Conservation (phyloP, 352 stramenopile genomes). For the Stramenopiles sp. region DNA sequence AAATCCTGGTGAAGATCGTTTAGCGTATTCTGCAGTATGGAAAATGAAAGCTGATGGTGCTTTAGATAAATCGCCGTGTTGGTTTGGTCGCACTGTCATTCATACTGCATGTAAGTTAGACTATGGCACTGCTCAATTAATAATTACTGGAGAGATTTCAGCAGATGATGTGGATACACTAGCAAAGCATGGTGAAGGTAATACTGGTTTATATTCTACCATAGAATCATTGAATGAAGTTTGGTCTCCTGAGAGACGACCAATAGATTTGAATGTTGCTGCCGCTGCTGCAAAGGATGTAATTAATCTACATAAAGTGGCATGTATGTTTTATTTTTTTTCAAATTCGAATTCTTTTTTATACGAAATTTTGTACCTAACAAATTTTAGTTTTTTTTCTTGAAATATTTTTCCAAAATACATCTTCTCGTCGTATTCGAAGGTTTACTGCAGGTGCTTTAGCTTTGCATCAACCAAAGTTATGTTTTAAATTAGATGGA, state of each 20-base stretch:
- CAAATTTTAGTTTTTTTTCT: no score
- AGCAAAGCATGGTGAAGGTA: no score
- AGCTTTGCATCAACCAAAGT: slow-evolving; percentile 52
- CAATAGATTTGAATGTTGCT: background rate
- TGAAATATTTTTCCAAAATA: no score
- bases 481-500: slow-evolving; percentile 58
- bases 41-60: slow-evolving; percentile 36
- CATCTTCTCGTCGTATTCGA: slow-evolving; percentile 9
- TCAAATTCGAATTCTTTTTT: no score
- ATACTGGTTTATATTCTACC: no score
- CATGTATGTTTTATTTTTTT: no score
- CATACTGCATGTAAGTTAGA: slow-evolving; percentile 76
- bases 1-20: slow-evolving; percentile 67
- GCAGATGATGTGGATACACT: no score
- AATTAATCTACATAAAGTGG: no score
- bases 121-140: slow-evolving; percentile 74
- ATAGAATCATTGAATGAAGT: slow-evolving; percentile 28
- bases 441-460: slow-evolving; percentile 34
- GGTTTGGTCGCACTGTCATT: slow-evolving; percentile 88
- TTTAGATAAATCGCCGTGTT: slow-evolving; percentile 26
- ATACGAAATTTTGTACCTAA: no score
- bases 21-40: slow-evolving; percentile 80
- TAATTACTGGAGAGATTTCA: slow-evolving; percentile 53
- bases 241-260: slow-evolving; percentile 20
- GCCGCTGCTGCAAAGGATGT: no score